These are phyloP conservation scores for Pseudozyma hubeiensis DNA, from an alignment of 1,284 basidiomycete species.

Conservation along the genomic window DNA sequence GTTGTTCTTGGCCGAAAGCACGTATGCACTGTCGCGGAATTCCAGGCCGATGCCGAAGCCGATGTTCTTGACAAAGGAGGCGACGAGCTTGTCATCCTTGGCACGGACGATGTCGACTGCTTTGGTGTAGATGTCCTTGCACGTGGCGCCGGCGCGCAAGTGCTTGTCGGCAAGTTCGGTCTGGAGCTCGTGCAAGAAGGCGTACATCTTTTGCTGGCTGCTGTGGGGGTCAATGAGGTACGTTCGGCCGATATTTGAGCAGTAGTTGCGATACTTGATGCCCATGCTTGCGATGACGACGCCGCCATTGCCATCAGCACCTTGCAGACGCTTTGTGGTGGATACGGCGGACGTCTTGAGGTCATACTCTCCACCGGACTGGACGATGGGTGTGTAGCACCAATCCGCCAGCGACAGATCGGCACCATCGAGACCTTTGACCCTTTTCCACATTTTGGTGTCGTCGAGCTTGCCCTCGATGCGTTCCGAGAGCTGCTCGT, in stretches of 20 bases:
- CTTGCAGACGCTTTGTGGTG: slow-evolving; percentile 74
- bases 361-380: slow-evolving; percentile 91
- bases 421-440: slow-evolving; percentile 75
- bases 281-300: slow-evolving; percentile 89
- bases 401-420: slow-evolving; percentile 91
- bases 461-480: slow-evolving; percentile 86
- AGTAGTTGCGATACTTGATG: slow-evolving; percentile 92
- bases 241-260: slow-evolving; percentile 88
- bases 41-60: slow-evolving; percentile 84
- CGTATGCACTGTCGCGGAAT: slow-evolving; percentile 88
- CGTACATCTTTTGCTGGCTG: slow-evolving; percentile 76
- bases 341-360: slow-evolving; percentile 87
- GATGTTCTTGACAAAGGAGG: slow-evolving; percentile 86
- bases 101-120: slow-evolving; percentile 80
- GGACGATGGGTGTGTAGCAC: slow-evolving; percentile 94
- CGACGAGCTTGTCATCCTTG: slow-evolving; percentile 84
- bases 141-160: slow-evolving; percentile 82
- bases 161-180: slow-evolving; percentile 77
- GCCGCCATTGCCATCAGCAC: slow-evolving; percentile 79
- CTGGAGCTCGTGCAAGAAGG: slow-evolving; percentile 82
- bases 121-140: slow-evolving; percentile 83
- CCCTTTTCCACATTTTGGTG: slow-evolving; percentile 75
- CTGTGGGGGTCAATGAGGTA: slow-evolving; percentile 94
- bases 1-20: slow-evolving; percentile 83
- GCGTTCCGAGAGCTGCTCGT: slow-evolving; percentile 83